Evolutionary conservation across 352 stramenopile genomes (phyloP).

Genomic region (Pythium rishiriense): DNA sequence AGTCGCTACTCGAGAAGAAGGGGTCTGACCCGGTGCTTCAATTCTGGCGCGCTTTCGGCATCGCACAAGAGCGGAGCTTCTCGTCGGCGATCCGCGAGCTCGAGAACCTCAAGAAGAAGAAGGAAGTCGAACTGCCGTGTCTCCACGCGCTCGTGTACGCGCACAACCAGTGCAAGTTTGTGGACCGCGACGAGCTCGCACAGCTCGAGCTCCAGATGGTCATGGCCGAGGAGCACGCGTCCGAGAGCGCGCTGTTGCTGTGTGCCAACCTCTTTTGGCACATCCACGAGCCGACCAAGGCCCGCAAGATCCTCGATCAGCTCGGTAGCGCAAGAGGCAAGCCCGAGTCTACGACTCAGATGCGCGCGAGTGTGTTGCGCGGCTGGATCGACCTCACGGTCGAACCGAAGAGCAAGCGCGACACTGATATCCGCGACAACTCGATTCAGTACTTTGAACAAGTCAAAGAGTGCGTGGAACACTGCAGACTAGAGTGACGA

Average conservation of each 20-base stretch:
- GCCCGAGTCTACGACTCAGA: slow-evolving; percentile 32
- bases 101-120: slow-evolving; percentile 77
- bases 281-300: slow-evolving; percentile 58
- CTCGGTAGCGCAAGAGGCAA: slow-evolving; percentile 29
- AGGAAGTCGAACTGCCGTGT: slow-evolving; percentile 78
- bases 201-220: slow-evolving; percentile 78
- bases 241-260: slow-evolving; percentile 52
- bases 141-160: slow-evolving; percentile 78
- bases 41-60: slow-evolving; percentile 87
- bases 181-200: slow-evolving; percentile 78
- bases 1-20: slow-evolving; percentile 78
- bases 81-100: slow-evolving; percentile 85
- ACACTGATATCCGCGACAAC: slow-evolving; percentile 57
- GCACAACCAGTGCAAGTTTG: slow-evolving; percentile 73
- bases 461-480: slow-evolving; percentile 45
- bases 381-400: slow-evolving; percentile 77
- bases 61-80: slow-evolving; percentile 74
- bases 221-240: slow-evolving; percentile 75
- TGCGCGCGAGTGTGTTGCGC: slow-evolving; percentile 58
- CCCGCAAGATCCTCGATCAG: slow-evolving; percentile 71
- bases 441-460: slow-evolving; percentile 71
- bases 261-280: slow-evolving; percentile 84
- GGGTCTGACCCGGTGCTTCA: slow-evolving; percentile 76
- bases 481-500: not conserved
- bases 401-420: slow-evolving; percentile 70